Base-by-base conservation (phyloP, 2,329 filamentous ascomycete genomes). In the Periconia digitata region DNA sequence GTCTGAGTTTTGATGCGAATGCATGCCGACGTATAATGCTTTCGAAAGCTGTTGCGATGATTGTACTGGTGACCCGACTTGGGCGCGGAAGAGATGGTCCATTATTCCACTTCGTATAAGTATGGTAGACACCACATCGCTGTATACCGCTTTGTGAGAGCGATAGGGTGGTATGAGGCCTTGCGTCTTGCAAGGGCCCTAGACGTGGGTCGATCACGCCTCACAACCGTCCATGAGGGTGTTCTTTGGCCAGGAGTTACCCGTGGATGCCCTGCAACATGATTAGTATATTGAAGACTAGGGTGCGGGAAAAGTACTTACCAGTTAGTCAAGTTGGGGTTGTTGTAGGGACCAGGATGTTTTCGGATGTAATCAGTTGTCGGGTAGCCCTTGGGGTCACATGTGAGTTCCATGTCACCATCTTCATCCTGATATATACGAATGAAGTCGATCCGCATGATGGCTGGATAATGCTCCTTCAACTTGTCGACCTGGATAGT, bases 371-470 rank as follows among this genome's bases (percentile, higher is more conserved):
- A 89, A 1, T 77, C 63, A 0, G 85, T 89, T 0, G 86, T 89
- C 46, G 80, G 79, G 62, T 84, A 89, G 0, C 81, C 85, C 0
- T 76, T 74, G 2, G 86, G 86, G 70, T 89, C 86, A 66, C 86
- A 89, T 15, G 85, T 87, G 42, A 87, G 61, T 34, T 76, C 76
- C 58, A 79, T 75, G 12, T 77, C 73, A 43, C 80, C 77, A 15
- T 79, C 76, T 13, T 79, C 76, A 52, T 85, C 81, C 66, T 88
- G 85, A 60, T 88, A 89, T 43, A 89, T 85, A 13, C 86, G 81
- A 45, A 89, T 76, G 63, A 87, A 88, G 67, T 89, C 85, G 48
- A 89, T 74, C 2, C 84, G 77, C 79, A 88, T 85, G 2, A 76
- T 82, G 2, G 83, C 85, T 2, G 85, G 85, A 59, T 87, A 75